Evolutionary conservation across 2,329 filamentous ascomycete species (phyloP).

Genomic region (Penicillium verrucosum): DNA sequence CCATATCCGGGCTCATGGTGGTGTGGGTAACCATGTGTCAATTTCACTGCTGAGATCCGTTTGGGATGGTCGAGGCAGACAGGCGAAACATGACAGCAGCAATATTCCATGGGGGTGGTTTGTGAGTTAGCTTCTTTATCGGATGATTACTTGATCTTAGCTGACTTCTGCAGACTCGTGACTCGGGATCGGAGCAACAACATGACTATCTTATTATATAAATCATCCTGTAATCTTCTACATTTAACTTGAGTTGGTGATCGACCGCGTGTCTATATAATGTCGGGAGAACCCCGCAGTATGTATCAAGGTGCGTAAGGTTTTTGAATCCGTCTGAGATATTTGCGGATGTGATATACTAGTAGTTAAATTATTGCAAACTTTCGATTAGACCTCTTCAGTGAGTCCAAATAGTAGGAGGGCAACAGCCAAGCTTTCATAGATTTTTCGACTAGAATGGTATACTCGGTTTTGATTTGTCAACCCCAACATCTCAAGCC

Average conservation of each 20-base stretch:
- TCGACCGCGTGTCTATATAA: too few relatives aligned
- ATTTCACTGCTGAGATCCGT: constrained; percentile 24
- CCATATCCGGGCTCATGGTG: constrained; percentile 27
- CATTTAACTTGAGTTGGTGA: too few relatives aligned
- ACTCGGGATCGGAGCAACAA: constrained; percentile 19
- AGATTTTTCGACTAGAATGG: not conserved
- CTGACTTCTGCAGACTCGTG: constrained; percentile 21
- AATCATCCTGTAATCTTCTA: not conserved
- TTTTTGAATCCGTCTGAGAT: not conserved
- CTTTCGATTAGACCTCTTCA: not conserved
- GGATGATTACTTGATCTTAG: not conserved
- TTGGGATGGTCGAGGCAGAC: constrained; percentile 25
- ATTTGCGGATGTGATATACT: not conserved
- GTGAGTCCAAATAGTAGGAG: not conserved
- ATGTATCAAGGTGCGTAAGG: not conserved
- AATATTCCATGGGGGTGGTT: constrained; percentile 30
- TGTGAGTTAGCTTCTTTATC: constrained; percentile 17
- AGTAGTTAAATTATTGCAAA: not conserved
- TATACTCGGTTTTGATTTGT: not conserved
- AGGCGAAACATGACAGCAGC: constrained; percentile 16
- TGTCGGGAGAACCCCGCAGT: too few relatives aligned
- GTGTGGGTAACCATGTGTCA: constrained; percentile 24
- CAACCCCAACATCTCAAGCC: not conserved
- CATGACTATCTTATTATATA: constrained; percentile 33
- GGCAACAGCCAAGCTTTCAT: not conserved